Evolutionary conservation across 352 stramenopile species (phyloP).

Genomic region (Blastocystis sp.): DNA sequence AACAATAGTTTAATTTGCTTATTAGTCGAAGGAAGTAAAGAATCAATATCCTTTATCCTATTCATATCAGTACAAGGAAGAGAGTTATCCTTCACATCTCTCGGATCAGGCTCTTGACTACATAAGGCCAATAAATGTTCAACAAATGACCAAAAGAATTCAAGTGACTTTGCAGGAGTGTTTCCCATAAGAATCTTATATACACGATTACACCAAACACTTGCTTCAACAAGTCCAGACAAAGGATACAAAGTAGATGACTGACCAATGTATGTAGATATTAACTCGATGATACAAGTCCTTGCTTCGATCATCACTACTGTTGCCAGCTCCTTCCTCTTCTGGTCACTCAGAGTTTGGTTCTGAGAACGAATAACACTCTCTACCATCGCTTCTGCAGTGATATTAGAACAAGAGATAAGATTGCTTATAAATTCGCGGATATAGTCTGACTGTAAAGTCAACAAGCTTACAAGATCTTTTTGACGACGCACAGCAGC

Average conservation of each 20-base stretch:
- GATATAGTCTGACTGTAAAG: not conserved
- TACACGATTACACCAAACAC: not conserved
- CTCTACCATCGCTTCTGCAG: not conserved
- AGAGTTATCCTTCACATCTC: not conserved
- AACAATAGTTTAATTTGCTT: slow-evolving; percentile 9
- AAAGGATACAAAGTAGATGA: not conserved
- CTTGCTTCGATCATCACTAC: not conserved
- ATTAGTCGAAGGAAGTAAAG: not conserved
- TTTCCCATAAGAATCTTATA: not conserved
- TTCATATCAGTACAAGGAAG: not conserved
- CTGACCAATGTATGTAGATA: not conserved
- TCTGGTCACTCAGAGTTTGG: not conserved
- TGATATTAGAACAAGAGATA: not conserved
- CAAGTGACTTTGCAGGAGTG: not conserved
- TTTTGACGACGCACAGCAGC: not conserved
- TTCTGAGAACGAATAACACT: not conserved
- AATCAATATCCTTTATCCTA: not conserved
- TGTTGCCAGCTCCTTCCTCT: not conserved
- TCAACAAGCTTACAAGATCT: not conserved
- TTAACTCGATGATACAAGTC: not conserved
- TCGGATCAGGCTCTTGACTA: not conserved
- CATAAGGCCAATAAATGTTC: not conserved
- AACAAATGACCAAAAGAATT: slow-evolving; percentile 29
- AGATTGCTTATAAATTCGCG: not conserved
- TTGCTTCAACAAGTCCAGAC: slow-evolving; percentile 14